Evolutionary conservation across 2,329 filamentous ascomycete genomes (phyloP).

Genomic region (Penicillium freii): DNA sequence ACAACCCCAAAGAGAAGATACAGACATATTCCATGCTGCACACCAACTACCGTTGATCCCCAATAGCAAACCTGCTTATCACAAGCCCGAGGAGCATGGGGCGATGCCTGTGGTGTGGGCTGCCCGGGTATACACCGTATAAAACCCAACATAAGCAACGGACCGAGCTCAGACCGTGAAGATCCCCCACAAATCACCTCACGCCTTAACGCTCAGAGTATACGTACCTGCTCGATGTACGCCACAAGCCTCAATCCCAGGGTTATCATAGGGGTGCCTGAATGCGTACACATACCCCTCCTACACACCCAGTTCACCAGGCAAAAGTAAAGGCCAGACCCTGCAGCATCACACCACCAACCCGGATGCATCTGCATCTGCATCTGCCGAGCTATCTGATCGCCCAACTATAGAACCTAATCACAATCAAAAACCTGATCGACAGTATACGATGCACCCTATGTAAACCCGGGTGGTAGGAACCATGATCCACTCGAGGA

Average conservation of each 20-base stretch:
- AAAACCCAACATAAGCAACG: not conserved
- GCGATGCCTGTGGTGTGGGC: not conserved
- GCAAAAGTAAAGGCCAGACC: not conserved
- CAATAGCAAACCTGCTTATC: not conserved
- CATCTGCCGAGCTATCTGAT: not conserved
- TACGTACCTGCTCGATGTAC: not conserved
- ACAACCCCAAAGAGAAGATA: not conserved
- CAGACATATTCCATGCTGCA: too few species aligned
- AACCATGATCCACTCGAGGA: not conserved
- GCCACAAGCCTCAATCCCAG: not conserved
- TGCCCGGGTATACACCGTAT: not conserved
- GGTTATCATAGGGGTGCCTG: conserved; percentile 2
- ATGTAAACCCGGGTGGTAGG: not conserved
- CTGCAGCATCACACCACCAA: not conserved
- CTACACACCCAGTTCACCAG: not conserved
- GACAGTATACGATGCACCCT: not conserved
- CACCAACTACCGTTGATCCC: not conserved
- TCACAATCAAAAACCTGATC: not conserved
- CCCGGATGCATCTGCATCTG: not conserved
- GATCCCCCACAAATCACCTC: conserved; percentile 2
- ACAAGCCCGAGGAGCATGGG: not conserved
- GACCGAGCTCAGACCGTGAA: not conserved
- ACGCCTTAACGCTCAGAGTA: not conserved
- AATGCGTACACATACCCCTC: not conserved
- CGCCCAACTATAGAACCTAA: not conserved